phyloP scores from a whole-genome alignment of 192 early-diverging fungal genomes.

The Spizellomyces sp. region DNA sequence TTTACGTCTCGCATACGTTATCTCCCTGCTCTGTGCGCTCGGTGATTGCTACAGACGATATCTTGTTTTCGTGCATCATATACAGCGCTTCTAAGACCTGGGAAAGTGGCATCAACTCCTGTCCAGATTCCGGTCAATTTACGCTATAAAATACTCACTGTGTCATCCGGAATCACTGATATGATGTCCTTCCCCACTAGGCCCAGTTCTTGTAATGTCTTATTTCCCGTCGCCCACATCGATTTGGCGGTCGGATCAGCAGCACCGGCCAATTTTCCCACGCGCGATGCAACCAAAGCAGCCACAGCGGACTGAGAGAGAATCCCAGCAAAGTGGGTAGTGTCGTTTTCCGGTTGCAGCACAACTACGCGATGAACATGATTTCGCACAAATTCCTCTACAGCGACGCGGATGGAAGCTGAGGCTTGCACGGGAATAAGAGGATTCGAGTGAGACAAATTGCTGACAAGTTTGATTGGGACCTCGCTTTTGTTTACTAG shows the following conservation, averaged over 20 bases:
- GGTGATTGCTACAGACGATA: slow-evolving; percentile 55
- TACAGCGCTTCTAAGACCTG: slow-evolving; percentile 50
- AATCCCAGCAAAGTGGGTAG: slow-evolving; percentile 46
- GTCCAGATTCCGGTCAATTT: background rate
- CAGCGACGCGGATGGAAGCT: slow-evolving; percentile 36
- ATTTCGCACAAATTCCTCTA: slow-evolving; percentile 39
- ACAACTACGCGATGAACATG: slow-evolving; percentile 50
- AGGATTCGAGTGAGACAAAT: slow-evolving; percentile 49
- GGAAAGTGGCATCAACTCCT: background rate
- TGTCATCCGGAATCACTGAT: slow-evolving; percentile 33
- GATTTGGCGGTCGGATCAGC: slow-evolving; percentile 10
- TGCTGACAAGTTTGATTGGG: slow-evolving; percentile 48
- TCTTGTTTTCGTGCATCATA: slow-evolving; percentile 48
- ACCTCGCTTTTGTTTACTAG: slow-evolving; percentile 40
- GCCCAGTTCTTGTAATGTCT: slow-evolving; percentile 43
- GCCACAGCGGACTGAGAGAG: slow-evolving; percentile 45
- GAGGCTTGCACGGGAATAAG: slow-evolving; percentile 41
- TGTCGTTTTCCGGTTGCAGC: slow-evolving; percentile 31
- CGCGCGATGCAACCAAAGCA: slow-evolving; percentile 41
- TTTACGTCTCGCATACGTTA: background rate
- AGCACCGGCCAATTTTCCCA: slow-evolving; percentile 41
- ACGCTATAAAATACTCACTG: slow-evolving; percentile 10
- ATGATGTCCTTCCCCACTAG: slow-evolving; percentile 44
- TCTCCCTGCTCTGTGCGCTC: slow-evolving; percentile 20
- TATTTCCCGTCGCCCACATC: slow-evolving; percentile 11